These are phyloP conservation scores for Penicillium taxi DNA, from an alignment of 495 filamentous ascomycete genomes.

Conservation along the genomic window DNA sequence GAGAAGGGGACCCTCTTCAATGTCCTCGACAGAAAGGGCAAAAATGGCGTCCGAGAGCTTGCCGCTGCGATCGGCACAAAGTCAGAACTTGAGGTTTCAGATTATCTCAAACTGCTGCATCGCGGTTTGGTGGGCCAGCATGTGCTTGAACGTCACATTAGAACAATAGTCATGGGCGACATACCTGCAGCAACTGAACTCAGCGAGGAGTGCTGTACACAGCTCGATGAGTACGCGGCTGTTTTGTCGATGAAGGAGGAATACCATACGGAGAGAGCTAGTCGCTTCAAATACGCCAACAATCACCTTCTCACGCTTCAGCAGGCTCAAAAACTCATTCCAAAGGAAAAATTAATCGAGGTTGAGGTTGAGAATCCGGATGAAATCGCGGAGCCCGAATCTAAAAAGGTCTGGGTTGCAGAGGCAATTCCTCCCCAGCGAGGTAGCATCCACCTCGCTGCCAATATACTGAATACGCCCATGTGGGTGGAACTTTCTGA, in stretches of 20 bases:
- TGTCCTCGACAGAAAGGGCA: conserved; percentile 53
- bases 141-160: conserved; percentile 13
- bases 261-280: conserved; percentile 43
- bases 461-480: conserved; percentile 49
- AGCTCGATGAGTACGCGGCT: conserved; percentile 64
- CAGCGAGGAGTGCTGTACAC: conserved; percentile 50
- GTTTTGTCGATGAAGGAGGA: conserved; percentile 51
- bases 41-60: conserved; percentile 51
- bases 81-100: conserved; percentile 60
- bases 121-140: conserved; percentile 35
- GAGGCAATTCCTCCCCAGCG: conserved; percentile 17
- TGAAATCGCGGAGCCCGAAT: too few relatives aligned
- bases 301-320: conserved; percentile 47
- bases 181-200: conserved; percentile 70
- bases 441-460: conserved; percentile 36
- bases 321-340: conserved; percentile 6
- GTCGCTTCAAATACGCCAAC: conserved; percentile 47
- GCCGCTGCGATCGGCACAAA: conserved; percentile 61
- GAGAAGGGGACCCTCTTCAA: conserved; percentile 69
- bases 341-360: too few relatives aligned
- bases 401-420: conserved; percentile 19
- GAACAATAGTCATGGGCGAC: conserved; percentile 28
- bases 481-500: conserved; percentile 59
- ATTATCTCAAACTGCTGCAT: conserved; percentile 57
- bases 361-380: too few relatives aligned